Evolutionary conservation across 495 filamentous ascomycete genomes (phyloP), one percentile per base, ranked within the genome.

Genomic region (Cercophora samala): DNA sequence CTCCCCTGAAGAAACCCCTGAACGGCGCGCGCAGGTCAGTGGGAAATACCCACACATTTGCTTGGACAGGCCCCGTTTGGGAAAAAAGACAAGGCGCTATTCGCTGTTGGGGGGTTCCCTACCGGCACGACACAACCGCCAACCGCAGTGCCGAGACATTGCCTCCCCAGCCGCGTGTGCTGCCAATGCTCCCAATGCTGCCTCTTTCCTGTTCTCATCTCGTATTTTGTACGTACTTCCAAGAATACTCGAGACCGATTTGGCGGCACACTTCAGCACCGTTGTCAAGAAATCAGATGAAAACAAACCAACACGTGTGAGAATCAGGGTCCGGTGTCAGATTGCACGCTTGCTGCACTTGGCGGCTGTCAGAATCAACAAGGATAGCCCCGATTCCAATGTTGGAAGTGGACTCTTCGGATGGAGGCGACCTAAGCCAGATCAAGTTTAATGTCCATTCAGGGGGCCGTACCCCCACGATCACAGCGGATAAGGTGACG

Each of bases 1-100:
- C 26, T 46, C 37, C 37, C 37, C 37, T 46, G 54, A 58, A 9
- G 23, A 24, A 60, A 13, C 58, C 58, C 58, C 58, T 60, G 58
- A 60, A 60, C 22, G 58, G 18, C 37, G 37, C 37, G 37, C 37
- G 9, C 9, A 1, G 37, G 13, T 9, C 37, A 46, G 37, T 46
- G 37, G 15, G 11, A 8, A 11, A 18, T 13, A 5, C 37, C 37
- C 37, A 46, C 37, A 46, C 2, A 46, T 46, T 46, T 46, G 37
- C 37, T 46, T 46, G 37, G 37, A 46, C 5, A 46, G 15, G 5
- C 37, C 37, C 37, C 37, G 37, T 46, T 46, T 46, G 37, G 37
- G 37, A 46, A 46, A 46, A 46, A 46, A 46, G 37, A 46, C 11
- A 3, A 9, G 37, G 37, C 37, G 37, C 15, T 46, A 46, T 46